Conservation (phyloP, 192 early-diverging fungal species). For the Funneliformis geosporum region DNA sequence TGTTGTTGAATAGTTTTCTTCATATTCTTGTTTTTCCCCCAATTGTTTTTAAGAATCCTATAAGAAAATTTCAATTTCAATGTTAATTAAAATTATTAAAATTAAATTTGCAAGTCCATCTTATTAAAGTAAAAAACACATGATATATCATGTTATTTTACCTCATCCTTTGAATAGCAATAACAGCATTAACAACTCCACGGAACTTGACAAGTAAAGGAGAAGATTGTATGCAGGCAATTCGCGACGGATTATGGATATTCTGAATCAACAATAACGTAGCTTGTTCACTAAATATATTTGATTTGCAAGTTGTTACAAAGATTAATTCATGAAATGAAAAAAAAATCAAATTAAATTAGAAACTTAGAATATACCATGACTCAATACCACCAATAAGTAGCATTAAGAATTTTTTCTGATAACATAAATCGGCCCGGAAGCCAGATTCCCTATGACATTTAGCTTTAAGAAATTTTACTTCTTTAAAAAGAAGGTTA, state of each 20-base stretch:
- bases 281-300: conserved; percentile 6
- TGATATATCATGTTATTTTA: background rate
- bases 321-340: background rate
- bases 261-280: background rate
- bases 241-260: background rate
- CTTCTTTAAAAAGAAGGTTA: conserved; percentile 15
- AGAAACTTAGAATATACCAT: conserved; percentile 13
- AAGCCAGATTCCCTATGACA: conserved; percentile 22
- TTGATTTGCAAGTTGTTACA: background rate
- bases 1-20: background rate
- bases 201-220: background rate
- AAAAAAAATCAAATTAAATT: conserved; percentile 1
- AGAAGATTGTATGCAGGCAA: background rate
- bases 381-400: conserved; percentile 19
- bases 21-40: background rate
- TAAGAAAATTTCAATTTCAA: background rate
- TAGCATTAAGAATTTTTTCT: conserved; percentile 25
- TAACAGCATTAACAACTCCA: conserved; percentile 10
- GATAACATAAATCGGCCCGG: conserved; percentile 27
- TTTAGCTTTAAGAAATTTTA: conserved; percentile 22
- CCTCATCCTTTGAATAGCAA: conserved; percentile 30
- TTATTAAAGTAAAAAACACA: too few relatives aligned
- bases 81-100: too few relatives aligned
- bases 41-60: background rate
- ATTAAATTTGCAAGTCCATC: too few relatives aligned